phyloP scores from a whole-genome alignment of 352 stramenopile species.

The Phytophthora rubi region DNA sequence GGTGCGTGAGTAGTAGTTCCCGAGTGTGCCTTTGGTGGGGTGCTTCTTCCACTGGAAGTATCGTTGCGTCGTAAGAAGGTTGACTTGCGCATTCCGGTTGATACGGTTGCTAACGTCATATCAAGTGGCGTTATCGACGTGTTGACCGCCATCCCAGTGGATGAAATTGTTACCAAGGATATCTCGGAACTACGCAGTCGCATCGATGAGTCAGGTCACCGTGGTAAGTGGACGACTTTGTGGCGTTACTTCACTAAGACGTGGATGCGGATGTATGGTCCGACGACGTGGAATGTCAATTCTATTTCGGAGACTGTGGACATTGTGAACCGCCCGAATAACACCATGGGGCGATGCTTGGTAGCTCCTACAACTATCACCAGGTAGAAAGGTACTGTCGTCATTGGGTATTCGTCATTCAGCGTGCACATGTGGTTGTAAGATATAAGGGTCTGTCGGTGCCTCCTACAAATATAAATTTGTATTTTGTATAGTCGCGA shows the following conservation, averaged over 20 bases:
- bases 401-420: too few species aligned
- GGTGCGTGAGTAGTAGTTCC: slow-evolving; percentile 8
- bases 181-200: neutral
- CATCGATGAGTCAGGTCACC: neutral
- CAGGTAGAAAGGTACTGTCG: too few species aligned
- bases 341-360: neutral
- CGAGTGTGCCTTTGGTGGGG: slow-evolving; percentile 6
- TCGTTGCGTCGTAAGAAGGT: slow-evolving; percentile 19
- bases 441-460: too few species aligned
- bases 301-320: neutral
- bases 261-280: neutral
- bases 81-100: slow-evolving; percentile 2
- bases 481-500: too few species aligned
- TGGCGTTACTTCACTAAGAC: neutral
- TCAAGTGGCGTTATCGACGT: neutral
- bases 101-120: neutral
- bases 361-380: too few species aligned
- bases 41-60: slow-evolving; percentile 25
- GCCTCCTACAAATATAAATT: too few species aligned
- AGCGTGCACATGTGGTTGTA: too few species aligned
- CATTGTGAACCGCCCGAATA: neutral
- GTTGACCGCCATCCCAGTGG: slow-evolving; percentile 3
- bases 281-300: neutral
- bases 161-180: neutral
- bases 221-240: neutral